Percentiles rank a stretch among this genome's conserved stretches.
Evolutionary conservation across 345 rosid genomes (phyloP).

Genomic region (Citrus maxima): DNA sequence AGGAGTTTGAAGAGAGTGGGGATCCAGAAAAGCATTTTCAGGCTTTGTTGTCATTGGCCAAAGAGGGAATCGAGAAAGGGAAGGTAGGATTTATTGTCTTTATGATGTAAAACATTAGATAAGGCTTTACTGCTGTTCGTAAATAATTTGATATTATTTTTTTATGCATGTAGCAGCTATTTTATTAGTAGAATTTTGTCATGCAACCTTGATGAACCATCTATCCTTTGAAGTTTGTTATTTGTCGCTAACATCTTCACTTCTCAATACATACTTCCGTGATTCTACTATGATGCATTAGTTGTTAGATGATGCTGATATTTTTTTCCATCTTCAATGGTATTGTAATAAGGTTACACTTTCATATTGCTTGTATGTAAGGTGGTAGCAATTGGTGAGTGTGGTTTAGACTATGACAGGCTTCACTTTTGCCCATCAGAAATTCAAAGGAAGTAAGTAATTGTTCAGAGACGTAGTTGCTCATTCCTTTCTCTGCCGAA

Average conservation of each 20-base stretch:
- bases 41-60: slow-evolving; percentile 71
- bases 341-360: background rate
- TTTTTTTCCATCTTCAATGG: background rate
- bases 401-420: slow-evolving; percentile 97
- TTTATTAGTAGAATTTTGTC: background rate
- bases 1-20: slow-evolving; percentile 92
- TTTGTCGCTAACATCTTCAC: background rate
- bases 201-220: background rate
- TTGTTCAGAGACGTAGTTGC: slow-evolving; percentile 9
- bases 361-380: slow-evolving; percentile 22
- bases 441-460: slow-evolving; percentile 74
- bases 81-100: slow-evolving; percentile 45
- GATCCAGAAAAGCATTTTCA: slow-evolving; percentile 88
- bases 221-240: background rate
- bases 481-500: background rate
- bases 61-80: slow-evolving; percentile 84
- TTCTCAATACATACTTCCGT: background rate
- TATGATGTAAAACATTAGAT: too few relatives aligned
- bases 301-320: background rate
- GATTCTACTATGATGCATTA: background rate
- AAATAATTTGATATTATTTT: background rate
- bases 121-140: background rate
- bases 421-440: slow-evolving; percentile 86
- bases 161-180: background rate
- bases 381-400: slow-evolving; percentile 98